These are phyloP conservation scores for Alternaria sp. DNA, from an alignment of 2,329 filamentous ascomycete genomes.

Conservation along the genomic window DNA sequence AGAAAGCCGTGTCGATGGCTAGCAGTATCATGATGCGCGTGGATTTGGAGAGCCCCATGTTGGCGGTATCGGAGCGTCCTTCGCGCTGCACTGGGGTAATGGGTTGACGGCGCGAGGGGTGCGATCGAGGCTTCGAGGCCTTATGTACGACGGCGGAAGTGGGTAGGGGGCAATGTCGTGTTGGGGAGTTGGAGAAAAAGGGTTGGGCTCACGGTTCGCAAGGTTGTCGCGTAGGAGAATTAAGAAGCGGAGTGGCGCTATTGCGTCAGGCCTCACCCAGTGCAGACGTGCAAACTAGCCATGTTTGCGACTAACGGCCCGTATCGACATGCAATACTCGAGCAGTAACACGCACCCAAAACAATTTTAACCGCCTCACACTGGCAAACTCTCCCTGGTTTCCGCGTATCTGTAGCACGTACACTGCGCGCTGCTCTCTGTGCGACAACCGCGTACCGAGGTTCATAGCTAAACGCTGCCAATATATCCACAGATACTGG, in stretches of 20 bases:
- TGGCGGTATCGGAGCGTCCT: slow-evolving; percentile 23
- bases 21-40: slow-evolving; percentile 93
- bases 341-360: too few species aligned
- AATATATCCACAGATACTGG: neutral
- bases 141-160: neutral
- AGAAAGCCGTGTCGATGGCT: slow-evolving; percentile 87
- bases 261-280: slow-evolving; percentile 8
- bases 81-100: neutral
- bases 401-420: neutral
- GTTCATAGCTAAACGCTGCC: neutral
- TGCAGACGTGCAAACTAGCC: neutral
- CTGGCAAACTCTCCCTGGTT: neutral
- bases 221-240: slow-evolving; percentile 5
- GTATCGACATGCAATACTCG: neutral
- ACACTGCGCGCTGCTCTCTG: neutral
- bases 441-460: neutral
- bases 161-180: neutral
- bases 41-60: slow-evolving; percentile 90
- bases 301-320: neutral
- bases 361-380: neutral
- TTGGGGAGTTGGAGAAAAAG: neutral
- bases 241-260: slow-evolving; percentile 3
- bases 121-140: neutral
- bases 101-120: neutral
- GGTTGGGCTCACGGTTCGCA: slow-evolving; percentile 1